Evolutionary conservation across 495 filamentous ascomycete species (phyloP), one percentile per base, ranked within the genome.

Genomic region (Niebla homalea): DNA sequence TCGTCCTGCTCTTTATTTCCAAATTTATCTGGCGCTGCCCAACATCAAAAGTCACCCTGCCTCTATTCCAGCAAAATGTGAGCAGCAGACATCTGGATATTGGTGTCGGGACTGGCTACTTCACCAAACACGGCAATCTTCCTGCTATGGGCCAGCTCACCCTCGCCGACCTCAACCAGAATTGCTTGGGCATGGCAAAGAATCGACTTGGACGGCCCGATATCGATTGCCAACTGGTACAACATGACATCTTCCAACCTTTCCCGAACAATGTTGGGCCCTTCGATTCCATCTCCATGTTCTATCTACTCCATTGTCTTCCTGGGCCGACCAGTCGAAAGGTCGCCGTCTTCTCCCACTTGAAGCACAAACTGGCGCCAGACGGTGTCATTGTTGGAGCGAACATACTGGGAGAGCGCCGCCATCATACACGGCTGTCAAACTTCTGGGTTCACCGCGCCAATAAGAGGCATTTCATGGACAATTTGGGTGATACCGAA

Each of bases 291-390:
- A 55, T 71, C 25, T 66, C 62, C 38, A 60, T 65, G 49, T 68
- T 69, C 48, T 67, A 67, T 47, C 36, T 70, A 2, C 43, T 71
- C 3, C 68, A 71, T 43, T 70, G 68, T 49, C 36, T 71, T 1
- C 64, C 66, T 0, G 56, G 54, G 0, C 37, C 48, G n/a, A n/a
- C n/a, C n/a, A n/a, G n/a, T n/a, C n/a, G n/a, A n/a, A n/a, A n/a
- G n/a, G n/a, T n/a, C n/a, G n/a, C n/a, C n/a, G n/a, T n/a, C n/a
- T n/a, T n/a, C n/a, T n/a, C n/a, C n/a, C n/a, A n/a, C n/a, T n/a
- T n/a, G n/a, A n/a, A n/a, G n/a, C n/a, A n/a, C n/a, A n/a, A n/a
- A n/a, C n/a, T n/a, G n/a, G n/a, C n/a, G n/a, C n/a, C n/a, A n/a
- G n/a, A n/a, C n/a, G n/a, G n/a, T n/a, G n/a, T n/a, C n/a, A n/a